phyloP scores from a whole-genome alignment of 2,329 filamentous ascomycete genomes.

The Sclerotinia spermophila region DNA sequence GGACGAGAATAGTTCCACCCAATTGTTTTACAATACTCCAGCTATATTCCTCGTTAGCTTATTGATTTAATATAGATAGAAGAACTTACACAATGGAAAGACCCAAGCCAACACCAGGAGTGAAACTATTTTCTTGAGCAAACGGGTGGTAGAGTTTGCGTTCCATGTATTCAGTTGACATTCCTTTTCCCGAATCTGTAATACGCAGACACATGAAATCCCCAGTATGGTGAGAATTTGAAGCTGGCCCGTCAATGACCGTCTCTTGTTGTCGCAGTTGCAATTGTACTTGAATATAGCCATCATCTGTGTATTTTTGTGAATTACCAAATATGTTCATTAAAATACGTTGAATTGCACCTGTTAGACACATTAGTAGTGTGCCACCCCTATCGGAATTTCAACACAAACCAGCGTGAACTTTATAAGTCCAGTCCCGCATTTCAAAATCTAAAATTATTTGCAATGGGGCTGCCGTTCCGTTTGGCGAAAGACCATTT shows the following conservation, averaged over 20 bases:
- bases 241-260: conserved; percentile 34
- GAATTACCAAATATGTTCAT: conserved; percentile 61
- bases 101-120: conserved; percentile 43
- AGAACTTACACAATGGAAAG: conserved; percentile 42
- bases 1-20: conserved; percentile 54
- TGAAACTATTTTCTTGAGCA: conserved; percentile 56
- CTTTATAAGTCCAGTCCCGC: conserved; percentile 32
- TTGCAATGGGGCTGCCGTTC: conserved; percentile 20
- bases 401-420: conserved; percentile 34
- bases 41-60: conserved; percentile 6
- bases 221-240: conserved; percentile 56
- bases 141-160: conserved; percentile 59
- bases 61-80: not conserved
- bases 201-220: conserved; percentile 39
- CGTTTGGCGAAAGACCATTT: not conserved
- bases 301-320: conserved; percentile 54
- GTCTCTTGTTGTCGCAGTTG: not conserved
- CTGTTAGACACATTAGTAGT: conserved; percentile 39
- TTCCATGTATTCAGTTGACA: conserved; percentile 56
- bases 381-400: conserved; percentile 52
- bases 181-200: conserved; percentile 59
- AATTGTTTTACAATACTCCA: conserved; percentile 40
- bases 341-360: conserved; percentile 46
- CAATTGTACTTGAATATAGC: conserved; percentile 44
- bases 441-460: conserved; percentile 34